Evolutionary conservation across 2,329 filamentous ascomycete genomes (phyloP), one percentile per base, ranked within the genome.

Genomic region (Dothidotthia symphoricarpi): DNA sequence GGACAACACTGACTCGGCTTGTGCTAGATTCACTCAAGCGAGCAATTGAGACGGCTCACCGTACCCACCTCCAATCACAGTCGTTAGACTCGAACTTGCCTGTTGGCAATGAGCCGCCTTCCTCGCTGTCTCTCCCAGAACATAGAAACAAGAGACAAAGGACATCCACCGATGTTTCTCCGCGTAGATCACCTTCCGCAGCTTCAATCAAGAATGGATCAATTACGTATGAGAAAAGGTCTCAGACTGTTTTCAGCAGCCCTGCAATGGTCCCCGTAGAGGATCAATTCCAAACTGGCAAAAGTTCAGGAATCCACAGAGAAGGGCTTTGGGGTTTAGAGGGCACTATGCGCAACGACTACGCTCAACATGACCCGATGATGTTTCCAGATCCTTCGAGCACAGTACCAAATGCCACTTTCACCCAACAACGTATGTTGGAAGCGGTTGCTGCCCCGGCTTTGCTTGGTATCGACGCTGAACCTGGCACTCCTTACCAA

Each of bases 311-410:
- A 13, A 19, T 35, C 25, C 17, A 26, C 4, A 13, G 43, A 8
- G 45, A 39, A 19, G 39, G 28, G 14, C 12, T 15, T 13, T 61
- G 53, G 49, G 43, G 45, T 4, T 42, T 67, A 7, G 57, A 64
- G 25, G 64, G 57, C 4, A 65, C 62, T 10, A 50, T 70, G 24
- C 49, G 52, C 16, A 49, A 63, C 3, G 52, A 66, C 24, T 72
- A 69, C 34, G 57, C 48, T 13, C 34, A 59, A 11, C 69, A 72
- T 41, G 63, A 72, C 17, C 68, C 69, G 26, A 51, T 55, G 24
- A 57, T 71, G 58, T 73, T 72, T 40, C 58, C 55, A 31, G 64
- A 69, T 19, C 56, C 58, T 26, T 71, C 69, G 11, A 71, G 64
- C 41, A 74, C 71, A 1, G 48, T 71, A 11, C 64, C 65, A 3